Percentiles rank a stretch among this genome's conserved stretches.
These are phyloP conservation scores for Pisolithus tinctorius DNA, from an alignment of 768 basidiomycete genomes.

Conservation along the genomic window DNA sequence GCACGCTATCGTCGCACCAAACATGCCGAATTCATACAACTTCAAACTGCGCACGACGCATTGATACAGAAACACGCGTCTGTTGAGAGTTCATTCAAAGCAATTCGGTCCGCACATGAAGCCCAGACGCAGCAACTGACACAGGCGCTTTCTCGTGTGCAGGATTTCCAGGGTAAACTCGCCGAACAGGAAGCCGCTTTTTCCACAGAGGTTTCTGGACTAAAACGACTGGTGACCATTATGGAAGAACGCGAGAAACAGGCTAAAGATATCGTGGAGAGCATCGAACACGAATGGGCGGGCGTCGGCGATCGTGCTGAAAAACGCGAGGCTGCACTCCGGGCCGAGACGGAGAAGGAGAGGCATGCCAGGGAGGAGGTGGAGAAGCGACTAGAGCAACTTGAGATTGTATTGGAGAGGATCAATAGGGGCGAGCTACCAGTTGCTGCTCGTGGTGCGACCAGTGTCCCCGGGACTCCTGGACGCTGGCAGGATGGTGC, in stretches of 20 bases:
- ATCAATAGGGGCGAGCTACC: slow-evolving; percentile 72
- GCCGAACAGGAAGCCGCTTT: slow-evolving; percentile 85
- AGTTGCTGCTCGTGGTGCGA: slow-evolving; percentile 37
- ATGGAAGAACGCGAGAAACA: slow-evolving; percentile 88
- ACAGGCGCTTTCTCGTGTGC: slow-evolving; percentile 67
- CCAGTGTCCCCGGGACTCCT: slow-evolving; percentile 29
- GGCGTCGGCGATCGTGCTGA: slow-evolving; percentile 64
- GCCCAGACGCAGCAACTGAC: slow-evolving; percentile 70
- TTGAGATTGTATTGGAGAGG: slow-evolving; percentile 66
- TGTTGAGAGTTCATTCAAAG: slow-evolving; percentile 60
- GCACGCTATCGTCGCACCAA: slow-evolving; percentile 76
- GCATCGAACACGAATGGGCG: slow-evolving; percentile 79
- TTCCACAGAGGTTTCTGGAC: slow-evolving; percentile 63
- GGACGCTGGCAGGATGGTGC: slow-evolving; percentile 40
- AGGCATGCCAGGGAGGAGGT: slow-evolving; percentile 58
- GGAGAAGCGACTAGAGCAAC: slow-evolving; percentile 63
- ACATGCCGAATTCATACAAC: slow-evolving; percentile 65
- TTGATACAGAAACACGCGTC: slow-evolving; percentile 62
- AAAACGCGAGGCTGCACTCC: slow-evolving; percentile 56
- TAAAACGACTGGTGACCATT: slow-evolving; percentile 71
- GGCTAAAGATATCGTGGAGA: slow-evolving; percentile 73
- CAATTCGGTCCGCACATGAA: slow-evolving; percentile 65
- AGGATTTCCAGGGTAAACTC: slow-evolving; percentile 68
- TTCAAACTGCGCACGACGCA: slow-evolving; percentile 75
- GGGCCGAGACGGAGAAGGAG: slow-evolving; percentile 70